Evolutionary conservation across 495 filamentous ascomycete species (phyloP).

Genomic region (Neurospora tetrasperma): DNA sequence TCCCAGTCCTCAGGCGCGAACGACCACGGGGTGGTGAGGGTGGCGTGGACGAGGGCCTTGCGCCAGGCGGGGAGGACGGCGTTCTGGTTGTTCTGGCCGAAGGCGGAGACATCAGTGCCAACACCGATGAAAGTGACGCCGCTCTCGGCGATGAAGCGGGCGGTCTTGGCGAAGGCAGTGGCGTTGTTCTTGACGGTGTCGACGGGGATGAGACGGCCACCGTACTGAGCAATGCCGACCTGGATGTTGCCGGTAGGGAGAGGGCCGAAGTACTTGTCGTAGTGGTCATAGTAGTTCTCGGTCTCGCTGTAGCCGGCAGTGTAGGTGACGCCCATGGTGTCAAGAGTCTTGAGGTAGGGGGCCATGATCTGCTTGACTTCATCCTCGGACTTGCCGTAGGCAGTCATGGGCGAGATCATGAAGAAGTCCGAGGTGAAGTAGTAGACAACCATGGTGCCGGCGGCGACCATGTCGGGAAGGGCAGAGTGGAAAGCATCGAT

Average conservation of each 20-base stretch:
- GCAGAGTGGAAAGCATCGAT: constrained; percentile 20
- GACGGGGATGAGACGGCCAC: constrained; percentile 50
- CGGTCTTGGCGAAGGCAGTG: constrained; percentile 27
- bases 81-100: constrained; percentile 24
- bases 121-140: constrained; percentile 30
- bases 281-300: constrained; percentile 37
- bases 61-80: constrained; percentile 43
- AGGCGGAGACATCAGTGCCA: constrained; percentile 22
- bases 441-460: constrained; percentile 32
- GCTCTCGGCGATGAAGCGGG: constrained; percentile 29
- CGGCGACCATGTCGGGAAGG: constrained; percentile 15
- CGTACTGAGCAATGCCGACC: constrained; percentile 42
- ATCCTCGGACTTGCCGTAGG: constrained; percentile 23
- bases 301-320: constrained; percentile 19
- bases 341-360: constrained; percentile 24
- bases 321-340: constrained; percentile 22
- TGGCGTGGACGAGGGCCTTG: constrained; percentile 16
- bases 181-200: constrained; percentile 30
- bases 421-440: constrained; percentile 39
- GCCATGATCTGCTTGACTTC: constrained; percentile 26
- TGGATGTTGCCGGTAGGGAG: constrained; percentile 31
- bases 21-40: constrained; percentile 16
- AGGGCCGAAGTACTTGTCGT: constrained; percentile 32
- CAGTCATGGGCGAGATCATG: constrained; percentile 33
- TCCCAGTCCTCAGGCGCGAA: constrained; percentile 16